Evolutionary conservation across 768 basidiomycete species (phyloP), one percentile per base, ranked within the genome.

Genomic region (Clitopilus hobsonii): DNA sequence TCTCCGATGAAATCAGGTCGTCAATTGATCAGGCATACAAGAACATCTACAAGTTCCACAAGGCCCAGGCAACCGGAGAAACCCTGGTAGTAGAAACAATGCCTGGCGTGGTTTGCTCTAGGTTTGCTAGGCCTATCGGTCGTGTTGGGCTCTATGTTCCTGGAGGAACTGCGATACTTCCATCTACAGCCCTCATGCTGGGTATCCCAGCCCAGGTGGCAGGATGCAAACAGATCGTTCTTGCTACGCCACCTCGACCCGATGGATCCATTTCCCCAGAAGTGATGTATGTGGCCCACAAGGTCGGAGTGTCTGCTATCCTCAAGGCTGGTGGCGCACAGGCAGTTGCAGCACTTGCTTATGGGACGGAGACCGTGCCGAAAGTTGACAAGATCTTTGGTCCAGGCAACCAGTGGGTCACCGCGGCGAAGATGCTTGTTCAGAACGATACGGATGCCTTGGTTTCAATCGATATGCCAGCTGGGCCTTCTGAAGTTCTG

Each of bases 341-440:
- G 67, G 97, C 97, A 10, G 80, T 98, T 16, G 92, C 94, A 23
- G 95, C 97, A 0, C 79, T 99, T 75, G 97, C 97, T 0, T 98
- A 98, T 67, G 97, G 97, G 18, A 99, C 97, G 5, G 79, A 91
- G 67, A 89, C 89, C 3, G 93, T 95, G 5, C 93, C 94, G 14
- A 98, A 99, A 72, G 96, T 98, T 23, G 97, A 99, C 78, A 99
- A 99, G 75, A 94, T 99, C 62, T 96, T 98, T 65, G 97, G 97
- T 7, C 97, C 97, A 5, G 97, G 97, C 23, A 99, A 99, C 68
- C 97, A 98, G 69, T 99, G 95, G 94, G 97, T 99, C 22, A 99
- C 96, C 1, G 97, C 97, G 1, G 97, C 96, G 51, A 99, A 99
- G 75, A 98, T 99, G 97, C 72, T 96, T 53, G 96, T 99, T 23